Conservation (phyloP, 805 yeast species). For the Saturnispora bothae region DNA sequence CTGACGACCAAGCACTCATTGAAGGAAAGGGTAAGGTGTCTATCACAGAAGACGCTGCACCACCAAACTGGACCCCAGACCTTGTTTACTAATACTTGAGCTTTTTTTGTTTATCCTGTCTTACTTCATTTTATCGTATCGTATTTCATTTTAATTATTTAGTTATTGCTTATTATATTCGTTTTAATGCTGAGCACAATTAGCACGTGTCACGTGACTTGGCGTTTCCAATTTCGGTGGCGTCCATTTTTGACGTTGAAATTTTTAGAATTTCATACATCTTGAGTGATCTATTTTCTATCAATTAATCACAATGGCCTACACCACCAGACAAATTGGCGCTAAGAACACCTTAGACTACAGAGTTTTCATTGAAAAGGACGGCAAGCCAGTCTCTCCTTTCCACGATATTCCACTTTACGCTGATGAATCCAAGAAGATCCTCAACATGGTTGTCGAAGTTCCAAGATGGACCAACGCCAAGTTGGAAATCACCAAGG, state of each 20-base stretch:
- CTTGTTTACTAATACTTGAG: conserved; percentile 14
- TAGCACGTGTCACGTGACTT: conserved; percentile 4
- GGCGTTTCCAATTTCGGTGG: neutral
- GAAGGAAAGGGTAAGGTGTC: conserved; percentile 46
- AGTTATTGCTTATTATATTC: neutral
- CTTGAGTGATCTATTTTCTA: too few relatives aligned
- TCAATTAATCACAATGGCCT: conserved; percentile 49
- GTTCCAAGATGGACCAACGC: conserved; percentile 99
- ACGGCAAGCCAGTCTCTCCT: conserved; percentile 90
- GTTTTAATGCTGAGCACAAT: neutral
- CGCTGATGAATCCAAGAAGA: conserved; percentile 86
- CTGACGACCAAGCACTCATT: conserved; percentile 46
- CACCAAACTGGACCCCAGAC: conserved; percentile 55
- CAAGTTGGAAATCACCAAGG: conserved; percentile 89
- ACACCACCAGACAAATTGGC: conserved; percentile 87
- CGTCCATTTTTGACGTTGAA: too few relatives aligned
- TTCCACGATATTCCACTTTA: conserved; percentile 91
- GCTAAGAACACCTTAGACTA: conserved; percentile 92
- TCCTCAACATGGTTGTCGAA: conserved; percentile 76
- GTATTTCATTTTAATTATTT: neutral
- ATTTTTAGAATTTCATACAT: neutral
- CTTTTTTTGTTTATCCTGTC: neutral
- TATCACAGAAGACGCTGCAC: conserved; percentile 42
- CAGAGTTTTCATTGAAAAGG: conserved; percentile 84
- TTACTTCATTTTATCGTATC: neutral